These are phyloP conservation scores for Boechera stricta DNA, from an alignment of 345 rosid species.

Conservation along the genomic window DNA sequence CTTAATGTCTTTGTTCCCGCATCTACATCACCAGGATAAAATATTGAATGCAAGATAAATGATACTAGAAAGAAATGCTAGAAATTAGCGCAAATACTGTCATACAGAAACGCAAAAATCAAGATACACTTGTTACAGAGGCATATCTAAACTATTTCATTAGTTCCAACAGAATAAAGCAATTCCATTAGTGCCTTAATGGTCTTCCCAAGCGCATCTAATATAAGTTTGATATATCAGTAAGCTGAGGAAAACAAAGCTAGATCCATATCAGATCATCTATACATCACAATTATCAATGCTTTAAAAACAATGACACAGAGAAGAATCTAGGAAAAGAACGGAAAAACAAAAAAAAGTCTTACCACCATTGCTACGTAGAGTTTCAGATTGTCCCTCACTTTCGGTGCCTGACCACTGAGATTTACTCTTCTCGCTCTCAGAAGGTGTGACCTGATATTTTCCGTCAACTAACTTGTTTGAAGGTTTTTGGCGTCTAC, in stretches of 20 bases:
- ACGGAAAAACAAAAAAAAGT: slow-evolving; percentile 8
- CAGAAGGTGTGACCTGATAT: slow-evolving; percentile 48
- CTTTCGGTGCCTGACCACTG: slow-evolving; percentile 41
- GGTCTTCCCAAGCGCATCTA: slow-evolving; percentile 7
- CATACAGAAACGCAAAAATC: slow-evolving; percentile 8
- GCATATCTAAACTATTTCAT: not conserved
- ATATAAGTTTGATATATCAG: slow-evolving; percentile 8
- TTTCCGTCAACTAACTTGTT: slow-evolving; percentile 59
- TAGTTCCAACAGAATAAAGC: not conserved
- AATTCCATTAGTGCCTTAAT: slow-evolving; percentile 4
- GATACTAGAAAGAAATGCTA: slow-evolving; percentile 12
- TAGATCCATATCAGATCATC: not conserved
- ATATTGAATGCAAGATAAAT: slow-evolving; percentile 38
- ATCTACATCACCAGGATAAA: slow-evolving; percentile 48
- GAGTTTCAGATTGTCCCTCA: slow-evolving; percentile 43
- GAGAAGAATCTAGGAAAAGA: slow-evolving; percentile 21
- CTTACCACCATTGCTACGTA: slow-evolving; percentile 46
- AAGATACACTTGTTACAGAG: slow-evolving; percentile 3
- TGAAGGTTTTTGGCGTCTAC: slow-evolving; percentile 75
- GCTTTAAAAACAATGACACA: not conserved
- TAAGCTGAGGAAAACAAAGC: slow-evolving; percentile 9
- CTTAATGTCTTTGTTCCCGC: slow-evolving; percentile 65
- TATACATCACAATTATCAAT: not conserved
- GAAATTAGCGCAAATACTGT: slow-evolving; percentile 12
- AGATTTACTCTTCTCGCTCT: slow-evolving; percentile 55